Evolutionary conservation across 148 eudicot species (phyloP), one percentile per base, ranked within the genome.

Genomic region (Gaultheria prostrata): DNA sequence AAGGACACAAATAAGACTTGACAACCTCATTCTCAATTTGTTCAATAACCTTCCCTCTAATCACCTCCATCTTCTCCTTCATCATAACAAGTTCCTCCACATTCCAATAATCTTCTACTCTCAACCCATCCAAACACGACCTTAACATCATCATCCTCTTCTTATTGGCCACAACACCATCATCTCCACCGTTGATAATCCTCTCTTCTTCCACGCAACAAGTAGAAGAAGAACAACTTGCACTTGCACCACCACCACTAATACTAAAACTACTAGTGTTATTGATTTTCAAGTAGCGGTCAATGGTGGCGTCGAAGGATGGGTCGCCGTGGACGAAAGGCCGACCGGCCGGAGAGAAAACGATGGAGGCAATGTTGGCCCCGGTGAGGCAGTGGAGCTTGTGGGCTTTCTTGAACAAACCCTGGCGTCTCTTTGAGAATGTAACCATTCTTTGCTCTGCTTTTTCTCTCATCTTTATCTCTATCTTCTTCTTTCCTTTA

Each of bases 371-470:
- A 35, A 72, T 18, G 11, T 72, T n/a, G 24, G 43, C 82, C 4
- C 74, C 82, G 39, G 82, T 65, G 11, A 46, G 9, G 74, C 11
- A 46, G 74, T 24, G 74, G 30, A 80, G 74, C 18, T 63, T 18
- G 4, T 2, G 24, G 26, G 54, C 54, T 46, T 80, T 80, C 74
- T 80, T 80, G 82, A 80, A 80, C 28, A 80, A 17, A 43, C 75
- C 82, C 39, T 63, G 51, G 24, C 82, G 82, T 46, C 82, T 80
- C 82, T 80, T 80, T 21, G 82, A 80, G 56, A 80, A 63, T 8
- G 82, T 33, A 6, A 80, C 82, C 82, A 61, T 39, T 8, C 82
- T 43, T 7, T 80, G 73, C 12, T 24, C 17, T 1, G 17, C 54
- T 43, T 54, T 80, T 54, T 80, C 73, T 7, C 1, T 15, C 17